Evolutionary conservation across 2,329 filamentous ascomycete species (phyloP), one percentile per base, ranked within the genome.

Genomic region (Clonostachys solani): DNA sequence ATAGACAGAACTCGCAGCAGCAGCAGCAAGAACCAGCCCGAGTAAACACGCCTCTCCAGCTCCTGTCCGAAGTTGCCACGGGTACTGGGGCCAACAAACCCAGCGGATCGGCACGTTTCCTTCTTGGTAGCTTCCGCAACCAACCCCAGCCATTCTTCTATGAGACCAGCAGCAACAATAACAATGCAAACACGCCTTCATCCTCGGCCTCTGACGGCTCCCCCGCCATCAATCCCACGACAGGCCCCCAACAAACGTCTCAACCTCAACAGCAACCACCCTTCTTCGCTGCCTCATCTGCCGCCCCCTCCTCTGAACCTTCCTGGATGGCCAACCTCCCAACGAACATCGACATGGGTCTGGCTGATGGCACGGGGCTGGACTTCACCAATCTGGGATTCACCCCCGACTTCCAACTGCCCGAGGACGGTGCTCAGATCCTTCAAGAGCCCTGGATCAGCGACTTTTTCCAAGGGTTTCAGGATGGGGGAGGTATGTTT

Each of bases 1-100:
- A 29, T 10, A 29, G 23, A 29, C 23, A 29, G 9, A 29, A 29
- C 23, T 29, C 44, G 5, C 48, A 41, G 16, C 38, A 47, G 5
- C 51, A 54, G 15, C 54, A 54, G 13, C 58, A 66, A 56, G 68
- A 67, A 33, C 23, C 23, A 29, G 3, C 23, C 2, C 23, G 23
- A 29, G 23, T 29, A 10, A 79, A 75, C 55, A 80, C 77, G 1
- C 77, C 77, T 2, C 67, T 81, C 5, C 75, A 81, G 45, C 65
- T 81, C 19, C 69, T 81, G 7, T 81, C 78, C 36, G 78, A 81
- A 54, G 72, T 81, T 34, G 77, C 77, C n/a, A 74, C 72, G 49
- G 64, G 62, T 34, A 70, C 72, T 44, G 67, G 72, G 40, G 52
- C 52, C 34, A 54, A 49, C 33, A 45, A 51, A 23, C 42, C 42